phyloP scores from a whole-genome alignment of 2,329 filamentous ascomycete species.

The Lojkania enalia region DNA sequence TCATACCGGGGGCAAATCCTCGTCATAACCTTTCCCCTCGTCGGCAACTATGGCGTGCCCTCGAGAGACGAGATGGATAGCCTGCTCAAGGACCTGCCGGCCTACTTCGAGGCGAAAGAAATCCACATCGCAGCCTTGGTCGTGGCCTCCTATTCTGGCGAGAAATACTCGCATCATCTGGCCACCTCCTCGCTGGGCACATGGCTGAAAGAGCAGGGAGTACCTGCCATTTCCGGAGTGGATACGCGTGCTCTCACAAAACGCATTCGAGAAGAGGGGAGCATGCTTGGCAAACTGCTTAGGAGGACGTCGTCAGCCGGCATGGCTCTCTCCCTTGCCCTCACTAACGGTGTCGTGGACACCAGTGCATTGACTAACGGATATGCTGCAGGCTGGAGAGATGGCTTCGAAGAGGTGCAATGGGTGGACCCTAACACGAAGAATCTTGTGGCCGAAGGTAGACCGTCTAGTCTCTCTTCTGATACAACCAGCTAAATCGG shows the following conservation, averaged over 20 bases:
- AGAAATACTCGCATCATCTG: slow-evolving; percentile 93
- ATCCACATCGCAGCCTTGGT: slow-evolving; percentile 95
- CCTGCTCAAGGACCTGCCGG: slow-evolving; percentile 81
- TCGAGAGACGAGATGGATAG: slow-evolving; percentile 82
- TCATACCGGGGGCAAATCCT: slow-evolving; percentile 92
- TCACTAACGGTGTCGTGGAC: slow-evolving; percentile 46
- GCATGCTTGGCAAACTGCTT: slow-evolving; percentile 91
- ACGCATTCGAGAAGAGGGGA: slow-evolving; percentile 89
- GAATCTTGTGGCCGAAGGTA: slow-evolving; percentile 94
- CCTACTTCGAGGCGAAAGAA: slow-evolving; percentile 87
- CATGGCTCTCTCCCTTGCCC: slow-evolving; percentile 20
- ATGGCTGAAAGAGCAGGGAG: slow-evolving; percentile 94
- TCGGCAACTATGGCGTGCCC: slow-evolving; percentile 97
- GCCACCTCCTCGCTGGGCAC: slow-evolving; percentile 86
- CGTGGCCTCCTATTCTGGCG: slow-evolving; percentile 87
- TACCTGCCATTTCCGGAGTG: slow-evolving; percentile 92
- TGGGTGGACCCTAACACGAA: slow-evolving; percentile 92
- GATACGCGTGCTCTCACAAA: slow-evolving; percentile 94
- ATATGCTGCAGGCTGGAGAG: slow-evolving; percentile 50
- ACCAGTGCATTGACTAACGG: slow-evolving; percentile 39
- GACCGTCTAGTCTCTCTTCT: slow-evolving; percentile 31
- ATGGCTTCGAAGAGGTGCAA: slow-evolving; percentile 75
- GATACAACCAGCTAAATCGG: slow-evolving; percentile 22
- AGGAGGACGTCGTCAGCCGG: slow-evolving; percentile 62
- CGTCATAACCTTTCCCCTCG: slow-evolving; percentile 92